These are phyloP conservation scores for Metroxylon sagu DNA, from an alignment of 176 grass and related monocot genomes.

Conservation along the genomic window DNA sequence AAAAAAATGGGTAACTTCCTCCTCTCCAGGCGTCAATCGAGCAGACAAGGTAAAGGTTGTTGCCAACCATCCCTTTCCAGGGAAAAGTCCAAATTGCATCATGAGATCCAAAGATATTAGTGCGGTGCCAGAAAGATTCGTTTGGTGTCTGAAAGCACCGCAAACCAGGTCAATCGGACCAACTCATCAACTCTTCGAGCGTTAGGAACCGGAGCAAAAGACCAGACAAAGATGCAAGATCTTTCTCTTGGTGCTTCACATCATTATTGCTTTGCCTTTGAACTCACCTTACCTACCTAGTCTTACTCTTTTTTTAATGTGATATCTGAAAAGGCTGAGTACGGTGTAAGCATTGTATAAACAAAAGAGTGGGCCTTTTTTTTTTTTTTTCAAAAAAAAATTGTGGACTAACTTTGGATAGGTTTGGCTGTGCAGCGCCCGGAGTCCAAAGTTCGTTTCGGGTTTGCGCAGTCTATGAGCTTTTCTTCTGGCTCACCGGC, in stretches of 20 bases:
- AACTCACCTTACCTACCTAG: background rate
- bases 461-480: too few relatives aligned
- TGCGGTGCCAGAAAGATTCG: background rate
- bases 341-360: too few relatives aligned
- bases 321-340: too few relatives aligned
- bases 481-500: too few relatives aligned
- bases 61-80: background rate
- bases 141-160: background rate
- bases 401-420: too few relatives aligned
- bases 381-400: too few relatives aligned
- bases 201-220: too few relatives aligned
- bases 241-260: background rate
- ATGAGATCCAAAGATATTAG: background rate
- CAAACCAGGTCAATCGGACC: background rate
- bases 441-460: too few relatives aligned
- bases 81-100: background rate
- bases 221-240: background rate
- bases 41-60: too few relatives aligned
- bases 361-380: too few relatives aligned
- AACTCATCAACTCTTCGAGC: background rate
- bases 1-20: background rate
- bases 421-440: too few relatives aligned
- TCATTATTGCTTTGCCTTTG: conserved; percentile 9
- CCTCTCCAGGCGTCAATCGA: too few relatives aligned
- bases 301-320: background rate